phyloP scores from a whole-genome alignment of 2,329 filamentous ascomycete genomes.

The Cladosporium cucumerinum region DNA sequence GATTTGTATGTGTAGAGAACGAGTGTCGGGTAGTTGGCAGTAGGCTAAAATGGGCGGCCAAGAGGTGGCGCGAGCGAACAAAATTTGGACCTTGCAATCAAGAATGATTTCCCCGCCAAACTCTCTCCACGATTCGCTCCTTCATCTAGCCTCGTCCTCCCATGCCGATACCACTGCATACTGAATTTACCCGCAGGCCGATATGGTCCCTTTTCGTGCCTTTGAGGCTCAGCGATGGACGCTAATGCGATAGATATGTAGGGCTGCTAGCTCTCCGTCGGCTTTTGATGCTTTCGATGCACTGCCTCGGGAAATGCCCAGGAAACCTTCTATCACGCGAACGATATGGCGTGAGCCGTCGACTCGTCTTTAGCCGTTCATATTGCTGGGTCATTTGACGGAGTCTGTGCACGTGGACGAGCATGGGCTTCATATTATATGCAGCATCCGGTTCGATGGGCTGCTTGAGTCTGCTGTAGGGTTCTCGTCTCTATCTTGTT shows the following conservation, averaged over 20 bases:
- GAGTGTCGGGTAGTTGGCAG: background rate
- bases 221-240: background rate
- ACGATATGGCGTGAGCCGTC: constrained; percentile 23
- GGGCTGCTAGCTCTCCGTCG: background rate
- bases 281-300: background rate
- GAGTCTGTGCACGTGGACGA: background rate
- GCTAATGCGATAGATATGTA: background rate
- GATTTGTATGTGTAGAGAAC: background rate
- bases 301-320: background rate
- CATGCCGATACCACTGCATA: background rate
- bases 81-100: background rate
- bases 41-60: constrained; percentile 16
- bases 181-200: background rate
- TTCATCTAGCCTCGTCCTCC: background rate
- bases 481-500: background rate
- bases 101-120: background rate
- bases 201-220: background rate
- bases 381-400: constrained; percentile 7
- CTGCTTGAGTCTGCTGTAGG: background rate
- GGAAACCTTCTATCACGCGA: background rate
- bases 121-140: constrained; percentile 9
- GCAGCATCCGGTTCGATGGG: background rate
- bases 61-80: constrained; percentile 12
- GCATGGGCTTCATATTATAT: background rate
- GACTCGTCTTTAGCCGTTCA: constrained; percentile 57